Percentiles rank a stretch among this genome's conserved stretches.
Evolutionary conservation across 768 basidiomycete genomes (phyloP).

Genomic region (Amanita subjunquillea): DNA sequence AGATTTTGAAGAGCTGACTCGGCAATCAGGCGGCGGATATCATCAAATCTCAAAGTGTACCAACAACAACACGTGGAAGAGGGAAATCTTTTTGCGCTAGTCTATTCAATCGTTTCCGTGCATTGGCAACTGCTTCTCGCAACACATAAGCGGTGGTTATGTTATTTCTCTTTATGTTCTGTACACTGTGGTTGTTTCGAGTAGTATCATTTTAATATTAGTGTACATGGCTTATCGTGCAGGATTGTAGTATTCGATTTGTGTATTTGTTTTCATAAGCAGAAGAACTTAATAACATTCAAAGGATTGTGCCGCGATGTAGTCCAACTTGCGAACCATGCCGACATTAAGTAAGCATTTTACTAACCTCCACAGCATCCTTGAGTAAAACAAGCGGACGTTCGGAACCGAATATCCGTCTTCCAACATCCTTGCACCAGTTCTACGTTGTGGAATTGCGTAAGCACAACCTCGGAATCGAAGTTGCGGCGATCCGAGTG

Average conservation of each 20-base stretch:
- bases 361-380: too few species aligned
- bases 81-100: not conserved
- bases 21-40: constrained; percentile 4
- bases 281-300: too few species aligned
- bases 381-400: too few species aligned
- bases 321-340: too few species aligned
- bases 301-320: too few species aligned
- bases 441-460: too few species aligned
- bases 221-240: not conserved
- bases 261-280: too few species aligned
- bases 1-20: not conserved
- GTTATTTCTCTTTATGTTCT: not conserved
- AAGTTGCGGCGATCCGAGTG: too few species aligned
- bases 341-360: too few species aligned
- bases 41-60: constrained; percentile 3
- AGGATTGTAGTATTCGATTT: not conserved
- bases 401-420: too few species aligned
- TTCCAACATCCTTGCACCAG: too few species aligned
- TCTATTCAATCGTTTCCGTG: not conserved
- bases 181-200: not conserved
- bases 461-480: too few species aligned
- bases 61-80: not conserved
- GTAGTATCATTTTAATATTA: not conserved
- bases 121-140: not conserved
- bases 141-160: not conserved